Conservation (phyloP, 2,329 filamentous ascomycete species). For the Talaromyces sp. region DNA sequence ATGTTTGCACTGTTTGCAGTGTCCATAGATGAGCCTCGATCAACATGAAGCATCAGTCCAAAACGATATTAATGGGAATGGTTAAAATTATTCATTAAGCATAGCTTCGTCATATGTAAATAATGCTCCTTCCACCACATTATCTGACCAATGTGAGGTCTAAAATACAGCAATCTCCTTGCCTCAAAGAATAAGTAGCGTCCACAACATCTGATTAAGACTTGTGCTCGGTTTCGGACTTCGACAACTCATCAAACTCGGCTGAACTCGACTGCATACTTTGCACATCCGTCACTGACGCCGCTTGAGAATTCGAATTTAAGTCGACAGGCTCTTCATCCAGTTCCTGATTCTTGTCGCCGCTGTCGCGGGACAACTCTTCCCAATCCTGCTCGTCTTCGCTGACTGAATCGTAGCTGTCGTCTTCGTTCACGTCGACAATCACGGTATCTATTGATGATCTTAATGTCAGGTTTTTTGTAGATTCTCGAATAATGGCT, state of each 20-base stretch:
- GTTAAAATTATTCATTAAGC: neutral
- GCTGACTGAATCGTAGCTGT: conserved; percentile 21
- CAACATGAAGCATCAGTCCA: neutral
- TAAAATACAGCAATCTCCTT: neutral
- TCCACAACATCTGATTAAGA: neutral
- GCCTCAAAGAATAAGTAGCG: no score
- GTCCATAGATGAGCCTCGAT: neutral
- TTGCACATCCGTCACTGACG: conserved; percentile 28
- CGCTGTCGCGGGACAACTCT: conserved; percentile 32
- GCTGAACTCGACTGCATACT: conserved; percentile 36
- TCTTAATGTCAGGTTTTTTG: neutral
- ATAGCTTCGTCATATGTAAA: neutral
- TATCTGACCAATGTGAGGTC: neutral
- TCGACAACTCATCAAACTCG: conserved; percentile 26
- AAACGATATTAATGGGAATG: neutral
- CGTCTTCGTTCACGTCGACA: conserved; percentile 11
- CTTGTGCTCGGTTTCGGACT: conserved; percentile 17
- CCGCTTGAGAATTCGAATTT: conserved; percentile 27
- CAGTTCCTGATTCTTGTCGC: conserved; percentile 24
- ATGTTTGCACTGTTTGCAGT: conserved; percentile 24
- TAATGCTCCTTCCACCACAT: neutral
- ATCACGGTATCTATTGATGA: conserved; percentile 11
- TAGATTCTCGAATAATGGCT: conserved; percentile 37
- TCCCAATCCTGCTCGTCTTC: conserved; percentile 44
- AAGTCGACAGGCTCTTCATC: conserved; percentile 35